Base-by-base conservation (phyloP, 306 rosid species). In the Phaseolus lunatus region DNA sequence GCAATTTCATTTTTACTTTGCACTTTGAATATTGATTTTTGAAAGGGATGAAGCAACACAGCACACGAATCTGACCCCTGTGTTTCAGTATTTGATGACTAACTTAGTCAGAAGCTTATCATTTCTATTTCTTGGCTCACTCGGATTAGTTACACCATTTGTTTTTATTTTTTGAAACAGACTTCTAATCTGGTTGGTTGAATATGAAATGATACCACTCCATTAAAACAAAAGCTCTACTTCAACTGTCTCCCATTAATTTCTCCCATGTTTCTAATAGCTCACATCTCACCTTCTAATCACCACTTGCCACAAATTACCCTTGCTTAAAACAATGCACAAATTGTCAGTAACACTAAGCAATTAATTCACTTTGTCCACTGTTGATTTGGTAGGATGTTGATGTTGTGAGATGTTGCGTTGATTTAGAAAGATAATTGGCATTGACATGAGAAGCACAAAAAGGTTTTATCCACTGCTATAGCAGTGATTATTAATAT, bases 241-340 rank as follows among this genome's bases (percentile, higher is more conserved):
- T 59, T 59, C 82, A 69, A 78, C 82, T 2, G 31, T 41, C 82
- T 69, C 62, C 47, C 20, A 31, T 44, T 14, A 69, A 59, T 68
- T 45, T 68, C 50, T 14, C 44, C 20, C 47, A 22, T 20, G 31
- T 15, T 24, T 45, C 35, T 19, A 57, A 58, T 50, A 31, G 16
- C 71, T 45, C 70, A 58, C 56, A 20, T 45, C 44, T 59, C 64
- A 70, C 77, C 70, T 66, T 52, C 29, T 58, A 19, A 56, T 43
- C 9, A 44, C 12, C 61, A 27, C 56, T 43, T 57, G 22, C 4
- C 19, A 43, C 68, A 63, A 59, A n/a, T 57, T 59, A 27, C 27
- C 66, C 12, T 15, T 8, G 1, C 14, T 27, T 61, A 61, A 61
- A 61, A 29, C 13, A 22, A 9, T 20, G 11, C 12, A 57, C 12